These are phyloP conservation scores for Populus deltoides DNA, from an alignment of 345 rosid genomes.

Conservation along the genomic window DNA sequence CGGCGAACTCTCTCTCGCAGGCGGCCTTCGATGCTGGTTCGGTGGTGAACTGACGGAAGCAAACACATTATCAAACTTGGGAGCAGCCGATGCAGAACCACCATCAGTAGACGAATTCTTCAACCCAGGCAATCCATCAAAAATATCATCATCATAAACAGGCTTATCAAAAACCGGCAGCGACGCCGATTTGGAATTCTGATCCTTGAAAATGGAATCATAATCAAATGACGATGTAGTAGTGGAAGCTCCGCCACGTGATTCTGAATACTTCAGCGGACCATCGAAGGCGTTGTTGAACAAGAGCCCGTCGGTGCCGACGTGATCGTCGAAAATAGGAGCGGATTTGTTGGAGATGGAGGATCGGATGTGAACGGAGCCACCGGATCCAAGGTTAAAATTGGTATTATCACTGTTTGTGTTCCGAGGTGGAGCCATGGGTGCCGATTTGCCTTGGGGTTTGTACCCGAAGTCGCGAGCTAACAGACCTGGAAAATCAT, in stretches of 20 bases:
- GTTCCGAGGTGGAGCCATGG: conserved; percentile 57
- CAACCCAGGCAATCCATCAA: conserved; percentile 63
- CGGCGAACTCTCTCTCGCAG: conserved; percentile 16
- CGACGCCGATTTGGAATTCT: conserved; percentile 28
- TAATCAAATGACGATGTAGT: conserved; percentile 37
- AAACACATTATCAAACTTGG: conserved; percentile 43
- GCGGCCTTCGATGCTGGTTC: conserved; percentile 13
- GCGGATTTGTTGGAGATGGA: conserved; percentile 22
- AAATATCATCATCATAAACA: conserved; percentile 68
- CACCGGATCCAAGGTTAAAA: conserved; percentile 37
- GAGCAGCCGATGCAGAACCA: conserved; percentile 24
- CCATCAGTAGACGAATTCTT: conserved; percentile 17
- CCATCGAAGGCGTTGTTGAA: conserved; percentile 55
- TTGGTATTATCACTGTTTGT: neutral
- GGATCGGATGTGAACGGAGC: conserved; percentile 12
- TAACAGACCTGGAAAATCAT: conserved; percentile 60
- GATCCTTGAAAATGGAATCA: conserved; percentile 47
- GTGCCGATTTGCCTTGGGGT: conserved; percentile 75
- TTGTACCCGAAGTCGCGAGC: conserved; percentile 62
- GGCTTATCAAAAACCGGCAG: conserved; percentile 67
- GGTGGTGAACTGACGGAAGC: conserved; percentile 24
- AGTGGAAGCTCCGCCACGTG: conserved; percentile 32
- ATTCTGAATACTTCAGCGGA: conserved; percentile 46
- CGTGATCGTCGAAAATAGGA: conserved; percentile 47
- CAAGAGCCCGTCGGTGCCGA: conserved; percentile 31